A percentile compares a stretch with the other conserved stretches of the same genome.
phyloP scores from a whole-genome alignment of 768 basidiomycete species.

The Flagelloscypha sp. region DNA sequence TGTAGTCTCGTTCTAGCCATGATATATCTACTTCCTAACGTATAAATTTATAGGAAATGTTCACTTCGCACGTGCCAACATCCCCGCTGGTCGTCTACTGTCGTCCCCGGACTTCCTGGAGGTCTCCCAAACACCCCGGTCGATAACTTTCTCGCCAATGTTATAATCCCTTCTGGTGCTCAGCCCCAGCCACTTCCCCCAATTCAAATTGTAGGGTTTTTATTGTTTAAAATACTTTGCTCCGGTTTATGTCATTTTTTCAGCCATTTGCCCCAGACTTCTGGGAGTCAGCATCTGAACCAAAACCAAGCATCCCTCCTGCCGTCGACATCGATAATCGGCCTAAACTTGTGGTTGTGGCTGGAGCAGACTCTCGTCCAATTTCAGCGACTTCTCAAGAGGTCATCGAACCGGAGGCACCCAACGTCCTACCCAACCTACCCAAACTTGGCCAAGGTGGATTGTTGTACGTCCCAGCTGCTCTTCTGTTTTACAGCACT shows the following conservation, averaged over 20 bases:
- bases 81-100: constrained; percentile 13
- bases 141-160: constrained; percentile 22
- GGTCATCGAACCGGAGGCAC: constrained; percentile 14
- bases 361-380: constrained; percentile 28
- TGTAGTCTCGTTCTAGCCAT: too few relatives aligned
- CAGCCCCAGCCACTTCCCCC: constrained; percentile 31
- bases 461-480: constrained; percentile 36
- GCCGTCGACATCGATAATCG: constrained; percentile 21
- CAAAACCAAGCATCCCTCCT: constrained; percentile 6
- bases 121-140: constrained; percentile 21
- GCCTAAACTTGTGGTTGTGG: constrained; percentile 39
- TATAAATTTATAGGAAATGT: too few relatives aligned
- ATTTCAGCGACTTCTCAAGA: constrained; percentile 32
- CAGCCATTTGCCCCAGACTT: constrained; percentile 42
- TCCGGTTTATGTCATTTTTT: constrained; percentile 7
- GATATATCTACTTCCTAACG: too few relatives aligned
- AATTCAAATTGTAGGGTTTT: constrained; percentile 49
- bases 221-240: constrained; percentile 6
- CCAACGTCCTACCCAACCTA: constrained; percentile 3
- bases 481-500: too few relatives aligned
- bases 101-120: constrained; percentile 18
- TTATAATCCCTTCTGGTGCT: constrained; percentile 51
- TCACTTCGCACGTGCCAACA: constrained; percentile 9
- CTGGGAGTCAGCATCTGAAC: constrained; percentile 30
- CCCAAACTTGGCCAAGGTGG: constrained; percentile 18